Evolutionary conservation across 2,329 filamentous ascomycete genomes (phyloP).

Genomic region (Lachnellula hyalina): DNA sequence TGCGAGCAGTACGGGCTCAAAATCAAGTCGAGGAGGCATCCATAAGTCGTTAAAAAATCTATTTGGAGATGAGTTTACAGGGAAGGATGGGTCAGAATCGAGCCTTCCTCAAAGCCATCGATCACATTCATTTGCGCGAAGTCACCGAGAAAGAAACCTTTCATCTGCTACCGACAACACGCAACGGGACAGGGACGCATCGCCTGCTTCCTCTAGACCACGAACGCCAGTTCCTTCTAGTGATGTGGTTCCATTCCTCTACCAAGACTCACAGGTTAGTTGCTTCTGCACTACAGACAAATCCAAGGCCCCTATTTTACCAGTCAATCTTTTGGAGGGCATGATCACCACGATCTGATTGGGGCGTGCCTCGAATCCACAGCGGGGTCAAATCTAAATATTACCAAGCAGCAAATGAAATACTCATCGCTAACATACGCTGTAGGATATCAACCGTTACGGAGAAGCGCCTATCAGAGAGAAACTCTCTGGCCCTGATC

Average conservation of each 20-base stretch:
- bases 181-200: slow-evolving; percentile 51
- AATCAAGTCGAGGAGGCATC: slow-evolving; percentile 59
- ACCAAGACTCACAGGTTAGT: slow-evolving; percentile 76
- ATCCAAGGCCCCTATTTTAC: too few relatives aligned
- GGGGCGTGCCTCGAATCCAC: slow-evolving; percentile 14
- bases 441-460: slow-evolving; percentile 67
- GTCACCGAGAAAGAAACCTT: slow-evolving; percentile 70
- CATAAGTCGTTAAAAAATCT: slow-evolving; percentile 33
- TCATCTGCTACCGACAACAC: slow-evolving; percentile 67
- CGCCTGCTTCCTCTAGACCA: slow-evolving; percentile 71
- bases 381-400: slow-evolving; percentile 11
- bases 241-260: slow-evolving; percentile 96
- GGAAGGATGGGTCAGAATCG: slow-evolving; percentile 68
- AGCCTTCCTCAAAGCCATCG: slow-evolving; percentile 42
- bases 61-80: slow-evolving; percentile 84
- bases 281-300: background rate
- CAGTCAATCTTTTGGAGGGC: too few relatives aligned
- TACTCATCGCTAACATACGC: slow-evolving; percentile 7
- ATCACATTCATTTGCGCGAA: slow-evolving; percentile 53
- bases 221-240: slow-evolving; percentile 82
- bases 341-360: background rate
- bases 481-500: slow-evolving; percentile 63
- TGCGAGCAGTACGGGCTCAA: slow-evolving; percentile 79
- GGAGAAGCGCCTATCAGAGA: slow-evolving; percentile 73
- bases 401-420: background rate